Evolutionary conservation across 164 flowering plant genomes (phyloP), one percentile per base, ranked within the genome.

Genomic region (Kingdonia uniflora): DNA sequence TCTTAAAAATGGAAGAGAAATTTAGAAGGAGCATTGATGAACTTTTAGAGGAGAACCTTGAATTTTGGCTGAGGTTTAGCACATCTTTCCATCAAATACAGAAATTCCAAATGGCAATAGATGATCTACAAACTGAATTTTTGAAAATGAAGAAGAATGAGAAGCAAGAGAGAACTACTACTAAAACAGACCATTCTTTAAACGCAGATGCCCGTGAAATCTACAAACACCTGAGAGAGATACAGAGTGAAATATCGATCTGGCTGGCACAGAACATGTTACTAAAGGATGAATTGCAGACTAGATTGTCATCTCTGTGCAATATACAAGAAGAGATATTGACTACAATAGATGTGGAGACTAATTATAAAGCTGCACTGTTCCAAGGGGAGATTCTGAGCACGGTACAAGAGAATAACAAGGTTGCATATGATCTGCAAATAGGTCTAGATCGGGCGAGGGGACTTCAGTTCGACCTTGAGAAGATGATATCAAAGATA

Each of bases 11-110:
- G 6, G 84, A 79, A 67, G 82, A 74, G 19, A 87, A 74, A 29
- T 52, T 87, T 66, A 65, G 88, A 14, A 55, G 67, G 13, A 75
- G 72, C 42, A 78, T 84, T 29, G 86, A 84, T 56, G 76, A 55
- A 8, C 54, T 82, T 20, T 74, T 87, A 21, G 96, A 79, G 64
- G 87, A 77, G 44, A 82, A 87, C 53, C 63, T 84, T 15, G 85
- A 84, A 42, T 82, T 84, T 59, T 84, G 92, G 90, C 54, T 82
- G 63, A 79, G 92, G 62, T 84, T 84, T 56, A 80, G 94, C 68
- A 68, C 78, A 12, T 69, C 85, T 6, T 65, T 74, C 45, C 84
- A 79, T 62, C 90, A 82, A 74, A 69, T 82, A 54, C 74, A 78
- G 43, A 82, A 82, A 44, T 81, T 76, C 66, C 77, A 82, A 47